Conservation (phyloP, 2,329 filamentous ascomycete genomes). For the Curvularia sp. region DNA sequence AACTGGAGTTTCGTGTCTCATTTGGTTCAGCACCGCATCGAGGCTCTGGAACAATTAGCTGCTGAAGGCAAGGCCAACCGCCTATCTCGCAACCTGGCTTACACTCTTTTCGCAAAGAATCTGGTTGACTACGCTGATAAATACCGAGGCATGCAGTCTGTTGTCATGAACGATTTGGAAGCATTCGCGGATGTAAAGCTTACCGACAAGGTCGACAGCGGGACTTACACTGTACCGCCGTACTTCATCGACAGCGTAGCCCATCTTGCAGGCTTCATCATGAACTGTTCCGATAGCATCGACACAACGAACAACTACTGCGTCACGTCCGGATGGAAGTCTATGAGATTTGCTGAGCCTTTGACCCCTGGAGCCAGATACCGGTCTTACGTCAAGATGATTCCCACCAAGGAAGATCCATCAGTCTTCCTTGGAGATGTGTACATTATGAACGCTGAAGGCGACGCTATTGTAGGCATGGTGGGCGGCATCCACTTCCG, state of each 20-base stretch:
- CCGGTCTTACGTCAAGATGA: constrained; percentile 36
- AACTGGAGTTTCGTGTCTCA: constrained; percentile 26
- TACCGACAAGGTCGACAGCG: constrained; percentile 10
- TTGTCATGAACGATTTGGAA: constrained; percentile 31
- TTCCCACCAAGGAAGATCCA: constrained; percentile 31
- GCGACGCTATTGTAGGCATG: constrained; percentile 43
- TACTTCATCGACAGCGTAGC: constrained; percentile 36
- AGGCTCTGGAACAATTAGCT: constrained; percentile 22
- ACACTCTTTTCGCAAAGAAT: constrained; percentile 30
- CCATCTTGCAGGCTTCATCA: constrained; percentile 35
- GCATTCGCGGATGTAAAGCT: constrained; percentile 19
- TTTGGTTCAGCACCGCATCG: constrained; percentile 27
- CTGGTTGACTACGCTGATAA: constrained; percentile 31
- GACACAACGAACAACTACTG: constrained; percentile 28
- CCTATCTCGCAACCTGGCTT: constrained; percentile 28
- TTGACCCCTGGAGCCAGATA: constrained; percentile 22
- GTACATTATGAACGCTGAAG: constrained; percentile 44
- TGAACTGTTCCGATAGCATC: constrained; percentile 29
- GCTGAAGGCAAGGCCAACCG: constrained; percentile 19
- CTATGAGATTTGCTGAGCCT: constrained; percentile 31
- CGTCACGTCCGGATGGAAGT: constrained; percentile 33
- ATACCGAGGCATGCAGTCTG: constrained; percentile 33
- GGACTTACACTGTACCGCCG: constrained; percentile 23
- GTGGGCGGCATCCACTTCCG: constrained; percentile 40
- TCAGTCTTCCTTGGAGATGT: constrained; percentile 51